A percentile compares a stretch with the other conserved stretches of the same genome.
Conservation (phyloP, 306 rosid genomes). For the Ormosia emarginata region DNA sequence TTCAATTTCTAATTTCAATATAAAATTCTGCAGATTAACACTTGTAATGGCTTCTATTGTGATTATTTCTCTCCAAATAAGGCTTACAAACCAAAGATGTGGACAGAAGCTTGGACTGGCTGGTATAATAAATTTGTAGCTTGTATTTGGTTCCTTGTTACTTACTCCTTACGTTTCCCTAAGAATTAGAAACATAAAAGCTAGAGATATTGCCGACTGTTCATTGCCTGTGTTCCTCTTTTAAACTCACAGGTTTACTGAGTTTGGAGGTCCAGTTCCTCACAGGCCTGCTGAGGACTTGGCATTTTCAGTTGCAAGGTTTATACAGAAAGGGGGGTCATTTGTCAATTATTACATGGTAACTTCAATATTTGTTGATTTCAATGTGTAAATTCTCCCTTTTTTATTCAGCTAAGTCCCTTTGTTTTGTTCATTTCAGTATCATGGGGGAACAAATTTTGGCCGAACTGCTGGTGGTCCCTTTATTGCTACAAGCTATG, state of each 20-base stretch:
- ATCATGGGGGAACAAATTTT: conserved; percentile 96
- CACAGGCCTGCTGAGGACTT: conserved; percentile 89
- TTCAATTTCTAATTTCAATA: conserved; percentile 18
- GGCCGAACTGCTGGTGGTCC: conserved; percentile 99
- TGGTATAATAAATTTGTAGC: conserved; percentile 49
- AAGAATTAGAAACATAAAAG: not conserved
- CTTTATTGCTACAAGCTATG: conserved; percentile 92
- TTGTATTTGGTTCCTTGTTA: conserved; percentile 13
- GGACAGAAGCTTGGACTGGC: conserved; percentile 99
- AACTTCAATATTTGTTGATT: conserved; percentile 26
- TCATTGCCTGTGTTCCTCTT: not conserved
- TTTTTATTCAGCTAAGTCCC: conserved; percentile 17
- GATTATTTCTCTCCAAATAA: conserved; percentile 93
- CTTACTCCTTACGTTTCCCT: not conserved
- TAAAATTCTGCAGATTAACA: conserved; percentile 59
- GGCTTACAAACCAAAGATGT: conserved; percentile 96
- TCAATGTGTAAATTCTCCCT: not conserved
- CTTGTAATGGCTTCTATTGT: conserved; percentile 97
- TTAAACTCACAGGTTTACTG: conserved; percentile 66
- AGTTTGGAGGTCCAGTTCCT: conserved; percentile 95
- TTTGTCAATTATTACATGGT: conserved; percentile 95
- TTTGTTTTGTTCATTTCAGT: conserved; percentile 46
- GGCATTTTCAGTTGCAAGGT: conserved; percentile 91
- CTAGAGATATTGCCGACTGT: not conserved
- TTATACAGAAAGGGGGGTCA: conserved; percentile 94